A percentile compares a stretch with the other conserved stretches of the same genome.
phyloP scores from a whole-genome alignment of 2,329 filamentous ascomycete species.

The Coniochaeta sp. region DNA sequence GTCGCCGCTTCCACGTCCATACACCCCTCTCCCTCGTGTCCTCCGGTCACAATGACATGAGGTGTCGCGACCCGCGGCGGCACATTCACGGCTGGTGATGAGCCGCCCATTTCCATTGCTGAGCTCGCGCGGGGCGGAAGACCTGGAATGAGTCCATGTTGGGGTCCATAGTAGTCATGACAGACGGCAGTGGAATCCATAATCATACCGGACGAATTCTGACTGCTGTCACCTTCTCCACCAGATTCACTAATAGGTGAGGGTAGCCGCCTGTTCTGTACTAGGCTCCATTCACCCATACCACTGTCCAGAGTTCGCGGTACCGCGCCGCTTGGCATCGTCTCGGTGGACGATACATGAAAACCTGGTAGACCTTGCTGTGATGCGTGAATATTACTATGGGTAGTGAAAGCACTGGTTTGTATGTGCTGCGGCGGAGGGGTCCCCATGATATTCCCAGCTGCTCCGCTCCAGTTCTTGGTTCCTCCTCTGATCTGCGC shows the following conservation, averaged over 20 bases:
- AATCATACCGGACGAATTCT: slow-evolving; percentile 28
- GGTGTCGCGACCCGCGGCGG: slow-evolving; percentile 4
- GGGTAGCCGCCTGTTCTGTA: slow-evolving; percentile 46
- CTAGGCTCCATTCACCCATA: slow-evolving; percentile 40
- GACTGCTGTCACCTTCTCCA: slow-evolving; percentile 31
- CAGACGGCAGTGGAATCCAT: slow-evolving; percentile 26
- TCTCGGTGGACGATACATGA: neutral
- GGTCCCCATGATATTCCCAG: slow-evolving; percentile 23
- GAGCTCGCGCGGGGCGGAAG: slow-evolving; percentile 25
- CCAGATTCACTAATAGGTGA: slow-evolving; percentile 52
- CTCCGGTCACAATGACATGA: slow-evolving; percentile 2
- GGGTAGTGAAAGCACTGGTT: slow-evolving; percentile 19
- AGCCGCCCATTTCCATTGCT: slow-evolving; percentile 20
- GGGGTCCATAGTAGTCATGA: neutral
- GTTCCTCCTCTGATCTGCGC: slow-evolving; percentile 42
- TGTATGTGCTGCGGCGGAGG: slow-evolving; percentile 30
- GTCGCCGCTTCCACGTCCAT: slow-evolving; percentile 30
- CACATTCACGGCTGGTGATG: slow-evolving; percentile 14
- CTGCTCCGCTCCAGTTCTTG: slow-evolving; percentile 35
- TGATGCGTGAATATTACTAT: neutral
- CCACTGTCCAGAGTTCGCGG: slow-evolving; percentile 37
- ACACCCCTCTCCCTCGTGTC: slow-evolving; percentile 8
- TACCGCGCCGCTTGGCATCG: slow-evolving; percentile 20
- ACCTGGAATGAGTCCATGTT: slow-evolving; percentile 10
- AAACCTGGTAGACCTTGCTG: neutral